These are phyloP conservation scores for Nothophytophthora sp. DNA, from an alignment of 352 stramenopile genomes.

Conservation along the genomic window DNA sequence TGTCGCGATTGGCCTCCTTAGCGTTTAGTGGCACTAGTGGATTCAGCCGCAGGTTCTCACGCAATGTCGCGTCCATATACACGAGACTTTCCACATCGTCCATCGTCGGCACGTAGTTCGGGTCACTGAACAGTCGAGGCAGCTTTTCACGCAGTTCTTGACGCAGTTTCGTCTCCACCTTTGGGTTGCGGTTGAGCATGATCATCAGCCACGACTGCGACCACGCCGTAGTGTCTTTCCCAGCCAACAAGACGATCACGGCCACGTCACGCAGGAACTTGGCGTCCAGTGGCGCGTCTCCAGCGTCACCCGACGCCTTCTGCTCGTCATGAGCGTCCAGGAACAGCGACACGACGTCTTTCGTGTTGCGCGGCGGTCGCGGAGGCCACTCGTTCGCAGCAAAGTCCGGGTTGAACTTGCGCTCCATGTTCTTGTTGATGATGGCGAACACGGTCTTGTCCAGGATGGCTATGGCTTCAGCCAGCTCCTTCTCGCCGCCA, in stretches of 20 bases:
- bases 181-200: conserved; percentile 60
- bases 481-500: conserved; percentile 38
- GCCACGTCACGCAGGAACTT: conserved; percentile 72
- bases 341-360: conserved; percentile 54
- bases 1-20: conserved; percentile 57
- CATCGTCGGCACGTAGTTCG: conserved; percentile 32
- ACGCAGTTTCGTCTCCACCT: conserved; percentile 43
- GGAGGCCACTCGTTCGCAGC: conserved; percentile 13
- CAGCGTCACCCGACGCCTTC: conserved; percentile 8
- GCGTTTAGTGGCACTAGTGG: conserved; percentile 60
- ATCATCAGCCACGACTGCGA: conserved; percentile 78
- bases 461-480: conserved; percentile 28
- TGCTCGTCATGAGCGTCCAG: conserved; percentile 32
- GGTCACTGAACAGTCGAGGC: conserved; percentile 26
- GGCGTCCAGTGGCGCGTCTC: conserved; percentile 22
- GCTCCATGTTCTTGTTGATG: conserved; percentile 47
- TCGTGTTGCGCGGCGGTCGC: conserved; percentile 10
- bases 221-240: conserved; percentile 73
- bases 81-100: conserved; percentile 53
- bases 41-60: conserved; percentile 67
- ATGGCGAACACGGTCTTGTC: conserved; percentile 44
- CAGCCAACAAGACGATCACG: conserved; percentile 68
- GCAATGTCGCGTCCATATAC: conserved; percentile 62
- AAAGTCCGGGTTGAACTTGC: conserved; percentile 24
- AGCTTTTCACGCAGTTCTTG: conserved; percentile 50